Percentiles rank a stretch among this genome's conserved stretches.
Conservation (phyloP, 1,284 basidiomycete species). For the Jaminaea rosea region DNA sequence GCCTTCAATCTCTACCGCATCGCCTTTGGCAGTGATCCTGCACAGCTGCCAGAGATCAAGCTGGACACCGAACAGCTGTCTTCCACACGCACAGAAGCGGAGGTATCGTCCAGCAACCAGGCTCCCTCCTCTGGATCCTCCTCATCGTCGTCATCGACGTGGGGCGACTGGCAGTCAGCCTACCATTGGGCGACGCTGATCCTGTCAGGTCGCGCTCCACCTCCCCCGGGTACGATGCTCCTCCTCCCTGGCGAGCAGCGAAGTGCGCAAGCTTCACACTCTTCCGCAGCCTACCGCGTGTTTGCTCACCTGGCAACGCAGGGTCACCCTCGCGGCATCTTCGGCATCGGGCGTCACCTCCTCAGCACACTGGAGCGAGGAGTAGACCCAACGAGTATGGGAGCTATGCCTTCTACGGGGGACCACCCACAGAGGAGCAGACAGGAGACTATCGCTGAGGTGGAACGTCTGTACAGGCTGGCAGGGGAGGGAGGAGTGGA, state of each 20-base stretch:
- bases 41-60: slow-evolving; percentile 1
- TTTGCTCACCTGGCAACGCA: slow-evolving; percentile 10
- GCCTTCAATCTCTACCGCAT: slow-evolving; percentile 11
- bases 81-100: neutral
- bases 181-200: slow-evolving; percentile 9
- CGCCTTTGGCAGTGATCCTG: slow-evolving; percentile 7
- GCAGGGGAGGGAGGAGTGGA: slow-evolving; percentile 7
- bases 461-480: slow-evolving; percentile 2
- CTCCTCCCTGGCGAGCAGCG: neutral
- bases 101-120: neutral
- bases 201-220: slow-evolving; percentile 6
- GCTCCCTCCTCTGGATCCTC: neutral
- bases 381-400: slow-evolving; percentile 1
- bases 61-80: neutral
- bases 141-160: neutral
- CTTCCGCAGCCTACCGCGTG: slow-evolving; percentile 6
- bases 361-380: neutral
- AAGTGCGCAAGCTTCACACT: slow-evolving; percentile 1
- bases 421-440: neutral
- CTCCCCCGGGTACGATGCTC: slow-evolving; percentile 6
- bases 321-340: slow-evolving; percentile 10
- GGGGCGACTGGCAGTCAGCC: slow-evolving; percentile 2
- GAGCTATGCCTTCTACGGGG: neutral
- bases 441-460: neutral
- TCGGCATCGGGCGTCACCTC: slow-evolving; percentile 8